Conservation (phyloP, 2,329 filamentous ascomycete genomes). For the Thielaviopsis ethacetica region DNA sequence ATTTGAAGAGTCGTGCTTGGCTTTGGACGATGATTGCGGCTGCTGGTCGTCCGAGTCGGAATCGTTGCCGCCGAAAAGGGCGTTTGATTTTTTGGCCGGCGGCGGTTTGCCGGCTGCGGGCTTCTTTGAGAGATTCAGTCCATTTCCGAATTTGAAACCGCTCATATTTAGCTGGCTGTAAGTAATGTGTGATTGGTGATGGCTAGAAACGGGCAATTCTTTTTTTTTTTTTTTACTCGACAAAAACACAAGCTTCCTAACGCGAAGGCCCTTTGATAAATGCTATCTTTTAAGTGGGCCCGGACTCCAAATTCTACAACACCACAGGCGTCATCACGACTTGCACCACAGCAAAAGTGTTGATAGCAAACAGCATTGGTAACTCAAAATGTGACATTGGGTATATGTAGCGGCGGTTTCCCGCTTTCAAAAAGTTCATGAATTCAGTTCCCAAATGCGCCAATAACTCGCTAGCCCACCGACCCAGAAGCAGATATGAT, state of each 20-base stretch:
- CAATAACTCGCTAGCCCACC: not conserved
- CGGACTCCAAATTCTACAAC: no score
- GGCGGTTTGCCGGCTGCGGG: conserved; percentile 30
- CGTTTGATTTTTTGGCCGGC: conserved; percentile 34
- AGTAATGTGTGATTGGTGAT: not conserved
- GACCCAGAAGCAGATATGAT: not conserved
- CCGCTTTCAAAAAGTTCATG: not conserved
- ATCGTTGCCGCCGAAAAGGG: conserved; percentile 42
- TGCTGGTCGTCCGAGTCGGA: conserved; percentile 36
- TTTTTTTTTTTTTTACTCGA: not conserved
- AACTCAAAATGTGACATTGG: no score
- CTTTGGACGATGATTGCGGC: conserved; percentile 20
- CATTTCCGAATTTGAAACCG: conserved; percentile 33
- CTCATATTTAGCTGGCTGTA: conserved; percentile 23
- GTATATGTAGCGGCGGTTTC: not conserved
- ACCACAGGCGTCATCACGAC: not conserved
- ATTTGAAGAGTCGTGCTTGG: conserved; percentile 26
- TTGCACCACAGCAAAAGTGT: not conserved
- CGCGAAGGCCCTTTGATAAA: not conserved
- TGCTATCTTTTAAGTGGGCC: not conserved
- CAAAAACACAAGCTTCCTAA: not conserved
- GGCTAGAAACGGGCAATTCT: not conserved
- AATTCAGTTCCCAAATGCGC: not conserved
- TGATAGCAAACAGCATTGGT: not conserved
- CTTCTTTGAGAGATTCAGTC: conserved; percentile 46